Evolutionary conservation across 805 yeast species (phyloP), one percentile per base, ranked within the genome.

Genomic region (Sugiyamaella lignohabitans): DNA sequence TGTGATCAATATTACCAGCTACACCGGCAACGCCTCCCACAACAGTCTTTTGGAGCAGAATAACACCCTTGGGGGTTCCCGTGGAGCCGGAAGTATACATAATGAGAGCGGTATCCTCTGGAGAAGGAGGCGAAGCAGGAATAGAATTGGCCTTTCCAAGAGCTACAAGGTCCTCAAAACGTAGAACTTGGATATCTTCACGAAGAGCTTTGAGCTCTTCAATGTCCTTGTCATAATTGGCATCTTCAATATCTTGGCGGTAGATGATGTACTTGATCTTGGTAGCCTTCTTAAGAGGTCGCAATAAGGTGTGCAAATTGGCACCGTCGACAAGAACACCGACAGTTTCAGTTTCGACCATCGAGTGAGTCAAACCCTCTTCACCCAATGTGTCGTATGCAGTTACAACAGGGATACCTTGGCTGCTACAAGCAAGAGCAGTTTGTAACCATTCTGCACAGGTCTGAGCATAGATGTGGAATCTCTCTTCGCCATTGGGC

Each of bases 331-430:
- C 84, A 67, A 84, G 87, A 50, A 93, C 72, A 19, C 82, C 95
- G 45, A 67, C 72, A 22, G 95, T 79, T 42, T 74, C 85, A 3
- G 98, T 87, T 69, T 89, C 86, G 36, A 76, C 73, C 60, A 93
- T 73, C 2, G 97, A 88, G 67, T 84, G 95, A 48, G 82, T 83
- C 35, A 59, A 51, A 20, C 96, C 96, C 32, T 75, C 74, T 66
- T 87, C 95, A 48, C 97, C 97, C 55, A 89, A 73, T 38, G 96
- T 87, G 65, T 89, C 97, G 66, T 93, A 93, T 34, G 98, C 98
- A 14, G 98, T 93, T 36, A 88, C 98, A 48, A 84, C 75, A 20
- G 98, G 85, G 50, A 93, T 82, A 42, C 76, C 68, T 66, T 87
- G 96, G 44, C 88, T 71, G 57, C 79, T 78, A 45, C 87, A 75